Base-by-base conservation (phyloP, 2,329 filamentous ascomycete genomes). In the Fusarium poae region DNA sequence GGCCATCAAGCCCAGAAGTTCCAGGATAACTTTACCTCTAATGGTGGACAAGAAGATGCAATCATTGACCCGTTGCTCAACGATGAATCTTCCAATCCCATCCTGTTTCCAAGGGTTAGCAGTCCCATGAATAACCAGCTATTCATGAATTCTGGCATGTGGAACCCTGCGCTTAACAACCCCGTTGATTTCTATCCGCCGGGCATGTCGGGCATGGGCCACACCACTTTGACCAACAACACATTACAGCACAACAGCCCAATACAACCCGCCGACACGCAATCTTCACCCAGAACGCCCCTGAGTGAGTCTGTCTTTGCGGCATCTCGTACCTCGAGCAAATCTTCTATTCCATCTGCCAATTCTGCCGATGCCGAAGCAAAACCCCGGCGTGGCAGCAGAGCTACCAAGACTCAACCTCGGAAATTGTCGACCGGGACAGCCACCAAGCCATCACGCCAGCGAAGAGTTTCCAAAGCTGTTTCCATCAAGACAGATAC, bases 1-100 rank as follows among this genome's bases (percentile, higher is more conserved):
- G 6, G 42, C 42, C 23, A 52, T 40, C 23, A 39, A 16, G 23
- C 20, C 18, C 58, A 20, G 2, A 12, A 18, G n/a, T 54, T 54
- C 7, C 50, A 29, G 20, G 29, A 18, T 40, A 46, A 51, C 29
- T 60, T 27, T 37, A 25, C 23, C n/a, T 16, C 50, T 25, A 23
- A 27, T 15, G 45, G 30, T 21, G 23, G 25, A 8, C 34, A 40
- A 11, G 21, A 58, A 6, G 56, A 74, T 34, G 29, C 43, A 32
- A 52, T 55, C 34, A 71, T 72, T 7, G 67, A 74, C 9, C 71
- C 71, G 4, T 44, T 72, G 40, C 67, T 74, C 23, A 35, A 40
- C 25, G 29, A 34, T 15, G 49, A 50, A 18, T 46, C 65, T 12
- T 23, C 35, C 12, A 12, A 20, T 20, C 39, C 32, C 16, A 13